phyloP scores from a whole-genome alignment of 2,329 filamentous ascomycete species.

The Ophidiomyces ophidiicola region DNA sequence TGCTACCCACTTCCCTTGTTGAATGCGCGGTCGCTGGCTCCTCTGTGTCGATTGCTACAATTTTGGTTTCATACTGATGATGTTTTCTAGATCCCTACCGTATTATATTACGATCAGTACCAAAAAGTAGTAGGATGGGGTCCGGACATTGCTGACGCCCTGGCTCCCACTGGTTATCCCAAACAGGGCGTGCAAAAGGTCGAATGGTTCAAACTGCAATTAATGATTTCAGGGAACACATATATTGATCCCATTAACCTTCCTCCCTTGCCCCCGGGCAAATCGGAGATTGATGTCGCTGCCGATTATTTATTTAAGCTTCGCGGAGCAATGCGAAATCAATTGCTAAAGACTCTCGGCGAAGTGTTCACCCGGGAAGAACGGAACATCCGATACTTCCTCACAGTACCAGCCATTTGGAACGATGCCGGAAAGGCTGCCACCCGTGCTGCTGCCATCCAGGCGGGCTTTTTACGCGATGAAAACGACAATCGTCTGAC shows the following conservation, averaged over 20 bases:
- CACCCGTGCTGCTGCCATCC: slow-evolving; percentile 86
- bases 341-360: slow-evolving; percentile 88
- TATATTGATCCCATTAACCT: slow-evolving; percentile 99
- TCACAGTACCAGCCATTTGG: slow-evolving; percentile 99
- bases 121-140: slow-evolving; percentile 99
- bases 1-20: slow-evolving; percentile 7
- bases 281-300: slow-evolving; percentile 98
- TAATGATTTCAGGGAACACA: slow-evolving; percentile 97
- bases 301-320: slow-evolving; percentile 98
- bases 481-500: slow-evolving; percentile 96
- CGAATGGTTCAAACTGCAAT: slow-evolving; percentile 98
- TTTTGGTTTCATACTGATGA: background rate
- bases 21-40: background rate
- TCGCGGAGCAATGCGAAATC: slow-evolving; percentile 89
- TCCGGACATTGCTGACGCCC: slow-evolving; percentile 90
- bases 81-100: slow-evolving; percentile 71
- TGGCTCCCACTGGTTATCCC: slow-evolving; percentile 92
- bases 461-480: slow-evolving; percentile 90
- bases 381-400: slow-evolving; percentile 92
- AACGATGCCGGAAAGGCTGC: slow-evolving; percentile 97
- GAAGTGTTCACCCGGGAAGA: slow-evolving; percentile 98
- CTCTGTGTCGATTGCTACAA: background rate
- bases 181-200: slow-evolving; percentile 98
- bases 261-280: slow-evolving; percentile 88
- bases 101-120: slow-evolving; percentile 99